phyloP scores from a whole-genome alignment of 1,139 yeast genomes.

The Kodamaea derodonti region DNA sequence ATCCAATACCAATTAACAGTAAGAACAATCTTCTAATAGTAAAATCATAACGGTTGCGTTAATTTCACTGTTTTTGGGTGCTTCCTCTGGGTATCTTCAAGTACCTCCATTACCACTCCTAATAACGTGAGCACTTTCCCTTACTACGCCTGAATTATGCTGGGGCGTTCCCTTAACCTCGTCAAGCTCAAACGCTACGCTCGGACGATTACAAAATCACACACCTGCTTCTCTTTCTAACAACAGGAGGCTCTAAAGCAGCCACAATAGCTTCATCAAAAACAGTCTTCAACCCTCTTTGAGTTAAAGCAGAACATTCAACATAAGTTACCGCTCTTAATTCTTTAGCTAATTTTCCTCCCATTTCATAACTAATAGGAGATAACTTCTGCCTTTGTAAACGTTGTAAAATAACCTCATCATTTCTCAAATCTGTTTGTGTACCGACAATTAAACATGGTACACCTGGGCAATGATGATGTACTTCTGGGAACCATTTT shows the following conservation, averaged over 20 bases:
- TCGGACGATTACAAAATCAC: conserved; percentile 23
- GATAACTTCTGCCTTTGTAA: conserved; percentile 85
- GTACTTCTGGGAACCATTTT: conserved; percentile 98
- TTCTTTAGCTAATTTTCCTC: conserved; percentile 90
- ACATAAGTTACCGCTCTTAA: conserved; percentile 93
- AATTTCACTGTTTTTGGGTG: too few species aligned
- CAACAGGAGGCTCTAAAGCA: conserved; percentile 87
- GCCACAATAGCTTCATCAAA: conserved; percentile 98
- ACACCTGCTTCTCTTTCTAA: conserved; percentile 81
- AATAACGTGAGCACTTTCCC: too few species aligned
- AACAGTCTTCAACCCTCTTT: conserved; percentile 91
- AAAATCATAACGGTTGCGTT: too few species aligned
- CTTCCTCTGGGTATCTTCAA: too few species aligned
- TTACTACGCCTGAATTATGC: too few species aligned
- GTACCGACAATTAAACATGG: conserved; percentile 96
- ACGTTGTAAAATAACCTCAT: conserved; percentile 84
- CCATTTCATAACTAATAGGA: conserved; percentile 83
- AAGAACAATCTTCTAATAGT: too few species aligned
- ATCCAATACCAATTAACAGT: too few species aligned
- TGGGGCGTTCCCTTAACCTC: too few species aligned
- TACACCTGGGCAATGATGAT: conserved; percentile 96
- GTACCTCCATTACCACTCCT: too few species aligned
- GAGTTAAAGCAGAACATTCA: conserved; percentile 97
- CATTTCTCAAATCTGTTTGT: conserved; percentile 91
- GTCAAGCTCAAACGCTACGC: too few species aligned